Percentiles rank a stretch among this genome's conserved stretches.
These are phyloP conservation scores for Globisporangium rhizosaccharum DNA, from an alignment of 352 stramenopile species.

Conservation along the genomic window DNA sequence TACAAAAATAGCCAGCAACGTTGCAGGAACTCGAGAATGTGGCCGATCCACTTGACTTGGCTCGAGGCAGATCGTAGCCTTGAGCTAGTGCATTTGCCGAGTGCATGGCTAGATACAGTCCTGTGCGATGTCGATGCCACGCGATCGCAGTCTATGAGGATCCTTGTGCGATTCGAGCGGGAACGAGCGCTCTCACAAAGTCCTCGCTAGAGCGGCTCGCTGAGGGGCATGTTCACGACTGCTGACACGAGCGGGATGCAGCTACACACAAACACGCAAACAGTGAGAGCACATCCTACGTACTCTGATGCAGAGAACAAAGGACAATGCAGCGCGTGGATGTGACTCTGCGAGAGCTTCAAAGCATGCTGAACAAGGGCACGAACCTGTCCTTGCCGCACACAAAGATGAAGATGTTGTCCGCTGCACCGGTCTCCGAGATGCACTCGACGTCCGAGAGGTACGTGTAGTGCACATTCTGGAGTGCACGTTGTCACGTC, in stretches of 20 bases:
- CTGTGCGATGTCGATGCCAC: neutral
- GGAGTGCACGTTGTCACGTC: neutral
- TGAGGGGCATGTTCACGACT: constrained; percentile 79
- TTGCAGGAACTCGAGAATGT: no score
- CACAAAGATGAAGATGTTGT: constrained; percentile 78
- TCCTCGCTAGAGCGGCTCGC: constrained; percentile 41
- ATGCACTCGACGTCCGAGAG: constrained; percentile 65
- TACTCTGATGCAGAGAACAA: neutral
- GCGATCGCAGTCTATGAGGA: no score
- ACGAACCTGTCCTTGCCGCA: constrained; percentile 77
- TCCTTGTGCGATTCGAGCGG: no score
- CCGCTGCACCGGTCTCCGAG: constrained; percentile 56
- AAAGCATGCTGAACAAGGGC: neutral
- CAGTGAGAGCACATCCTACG: neutral
- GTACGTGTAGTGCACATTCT: constrained; percentile 77
- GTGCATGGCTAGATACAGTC: no score
- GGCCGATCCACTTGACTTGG: no score
- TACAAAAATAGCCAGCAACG: no score
- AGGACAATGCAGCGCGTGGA: neutral
- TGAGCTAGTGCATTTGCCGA: no score
- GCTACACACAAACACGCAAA: constrained; percentile 18
- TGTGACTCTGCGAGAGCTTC: neutral
- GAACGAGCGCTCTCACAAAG: neutral
- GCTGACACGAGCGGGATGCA: constrained; percentile 77
- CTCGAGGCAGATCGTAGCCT: no score